phyloP scores from a whole-genome alignment of 148 eudicot genomes.

The Tetragonia tetragonoides region DNA sequence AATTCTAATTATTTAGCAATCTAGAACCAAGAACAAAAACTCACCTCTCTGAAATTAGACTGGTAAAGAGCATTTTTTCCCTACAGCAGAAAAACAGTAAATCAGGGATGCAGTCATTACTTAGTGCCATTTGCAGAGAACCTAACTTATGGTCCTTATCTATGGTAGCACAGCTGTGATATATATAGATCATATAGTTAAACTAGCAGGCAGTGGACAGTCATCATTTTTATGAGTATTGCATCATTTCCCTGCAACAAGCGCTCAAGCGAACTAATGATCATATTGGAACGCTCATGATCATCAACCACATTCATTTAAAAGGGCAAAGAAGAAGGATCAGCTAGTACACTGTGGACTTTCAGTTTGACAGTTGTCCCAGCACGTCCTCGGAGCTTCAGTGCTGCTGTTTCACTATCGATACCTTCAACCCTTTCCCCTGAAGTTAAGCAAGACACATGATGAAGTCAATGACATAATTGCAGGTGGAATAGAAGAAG shows the following conservation, averaged over 20 bases:
- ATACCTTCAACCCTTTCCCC: constrained; percentile 79
- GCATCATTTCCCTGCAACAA: too few relatives aligned
- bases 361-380: constrained; percentile 88
- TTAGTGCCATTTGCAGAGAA: background rate
- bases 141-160: background rate
- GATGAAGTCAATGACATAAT: background rate
- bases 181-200: background rate
- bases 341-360: constrained; percentile 57
- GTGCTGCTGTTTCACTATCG: constrained; percentile 86
- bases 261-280: too few relatives aligned
- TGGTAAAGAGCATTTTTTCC: constrained; percentile 34
- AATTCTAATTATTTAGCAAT: background rate
- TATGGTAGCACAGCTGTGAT: background rate
- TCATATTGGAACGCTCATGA: background rate
- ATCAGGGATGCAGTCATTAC: background rate
- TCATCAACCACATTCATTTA: background rate
- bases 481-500: background rate
- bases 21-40: background rate
- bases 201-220: background rate
- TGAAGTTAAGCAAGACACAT: constrained; percentile 30
- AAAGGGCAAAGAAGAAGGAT: background rate
- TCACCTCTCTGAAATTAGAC: constrained; percentile 69
- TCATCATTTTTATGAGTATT: too few relatives aligned
- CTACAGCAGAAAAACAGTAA: constrained; percentile 41
- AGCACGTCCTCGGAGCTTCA: constrained; percentile 83